Evolutionary conservation across 2,329 filamentous ascomycete species (phyloP).

Genomic region (Pestalotiopsis sp.): DNA sequence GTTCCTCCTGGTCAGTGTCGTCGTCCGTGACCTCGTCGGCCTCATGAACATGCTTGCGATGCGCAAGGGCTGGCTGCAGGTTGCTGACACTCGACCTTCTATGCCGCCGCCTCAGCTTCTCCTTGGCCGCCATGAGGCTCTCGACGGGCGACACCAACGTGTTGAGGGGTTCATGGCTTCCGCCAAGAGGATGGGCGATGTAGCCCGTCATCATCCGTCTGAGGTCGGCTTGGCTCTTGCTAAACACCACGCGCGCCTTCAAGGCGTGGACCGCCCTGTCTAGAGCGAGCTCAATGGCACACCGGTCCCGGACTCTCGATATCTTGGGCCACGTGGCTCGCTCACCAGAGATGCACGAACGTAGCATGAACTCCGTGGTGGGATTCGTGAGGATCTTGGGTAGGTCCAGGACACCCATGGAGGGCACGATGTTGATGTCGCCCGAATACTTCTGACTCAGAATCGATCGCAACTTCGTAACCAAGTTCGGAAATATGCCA

Average conservation of each 20-base stretch:
- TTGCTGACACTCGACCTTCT: constrained; percentile 55
- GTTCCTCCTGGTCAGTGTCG: constrained; percentile 47
- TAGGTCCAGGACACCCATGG: constrained; percentile 74
- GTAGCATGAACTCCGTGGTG: constrained; percentile 81
- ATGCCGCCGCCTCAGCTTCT: constrained; percentile 36
- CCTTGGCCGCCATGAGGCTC: constrained; percentile 26
- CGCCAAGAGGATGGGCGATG: constrained; percentile 24
- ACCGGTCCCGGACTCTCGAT: constrained; percentile 81
- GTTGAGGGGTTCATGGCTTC: constrained; percentile 21
- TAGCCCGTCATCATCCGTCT: constrained; percentile 45
- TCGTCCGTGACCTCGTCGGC: constrained; percentile 46
- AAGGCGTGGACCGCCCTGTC: constrained; percentile 74
- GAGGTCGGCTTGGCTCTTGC: constrained; percentile 64
- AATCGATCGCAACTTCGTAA: constrained; percentile 79
- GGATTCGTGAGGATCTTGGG: constrained; percentile 82
- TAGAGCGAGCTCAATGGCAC: constrained; percentile 84
- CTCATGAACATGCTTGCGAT: constrained; percentile 36
- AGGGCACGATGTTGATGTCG: constrained; percentile 90
- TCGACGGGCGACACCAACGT: constrained; percentile 20
- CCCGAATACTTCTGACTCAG: constrained; percentile 91
- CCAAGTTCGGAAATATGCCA: constrained; percentile 76
- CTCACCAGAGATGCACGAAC: constrained; percentile 77
- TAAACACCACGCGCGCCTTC: constrained; percentile 70
- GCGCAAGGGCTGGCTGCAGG: constrained; percentile 39
- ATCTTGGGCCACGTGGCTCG: constrained; percentile 91